Evolutionary conservation across 352 stramenopile genomes (phyloP).

Genomic region (Globisporangium mamillatum): DNA sequence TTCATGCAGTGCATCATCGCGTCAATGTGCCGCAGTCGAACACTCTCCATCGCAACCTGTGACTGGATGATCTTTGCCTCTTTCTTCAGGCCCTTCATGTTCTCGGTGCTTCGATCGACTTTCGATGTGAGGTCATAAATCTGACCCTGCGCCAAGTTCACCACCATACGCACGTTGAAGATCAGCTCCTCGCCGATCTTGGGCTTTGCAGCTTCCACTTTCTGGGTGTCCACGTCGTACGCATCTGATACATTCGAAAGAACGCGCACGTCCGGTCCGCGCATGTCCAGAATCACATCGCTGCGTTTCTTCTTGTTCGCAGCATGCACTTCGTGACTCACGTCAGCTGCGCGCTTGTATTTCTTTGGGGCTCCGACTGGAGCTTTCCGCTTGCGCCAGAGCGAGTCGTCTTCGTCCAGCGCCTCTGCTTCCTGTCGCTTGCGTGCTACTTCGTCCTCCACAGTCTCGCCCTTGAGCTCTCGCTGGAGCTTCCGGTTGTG

Average conservation of each 20-base stretch:
- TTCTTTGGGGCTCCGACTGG: slow-evolving; percentile 23
- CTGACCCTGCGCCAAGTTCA: slow-evolving; percentile 77
- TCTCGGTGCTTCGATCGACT: slow-evolving; percentile 47
- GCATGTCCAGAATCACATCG: slow-evolving; percentile 88
- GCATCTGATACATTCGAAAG: slow-evolving; percentile 61
- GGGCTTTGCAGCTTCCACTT: slow-evolving; percentile 43
- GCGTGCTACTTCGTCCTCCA: slow-evolving; percentile 32
- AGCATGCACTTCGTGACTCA: slow-evolving; percentile 44
- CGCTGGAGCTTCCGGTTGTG: slow-evolving; percentile 91
- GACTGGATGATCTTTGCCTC: slow-evolving; percentile 60
- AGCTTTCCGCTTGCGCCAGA: slow-evolving; percentile 80
- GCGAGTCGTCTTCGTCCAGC: slow-evolving; percentile 61
- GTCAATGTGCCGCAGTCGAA: slow-evolving; percentile 50
- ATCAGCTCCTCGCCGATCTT: slow-evolving; percentile 90
- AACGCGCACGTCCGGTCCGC: slow-evolving; percentile 77
- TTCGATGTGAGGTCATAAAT: slow-evolving; percentile 80
- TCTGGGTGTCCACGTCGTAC: slow-evolving; percentile 50
- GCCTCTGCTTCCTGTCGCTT: slow-evolving; percentile 25
- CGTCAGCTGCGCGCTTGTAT: slow-evolving; percentile 67
- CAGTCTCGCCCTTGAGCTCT: slow-evolving; percentile 83
- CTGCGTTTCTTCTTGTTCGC: slow-evolving; percentile 45
- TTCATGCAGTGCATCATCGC: slow-evolving; percentile 45
- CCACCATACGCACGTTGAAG: slow-evolving; percentile 88
- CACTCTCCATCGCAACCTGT: slow-evolving; percentile 56
- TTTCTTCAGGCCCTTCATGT: slow-evolving; percentile 53